A percentile compares a stretch with the other conserved stretches of the same genome.
These are phyloP conservation scores for Candida endomychidarum DNA, from an alignment of 805 yeast genomes.

Conservation along the genomic window DNA sequence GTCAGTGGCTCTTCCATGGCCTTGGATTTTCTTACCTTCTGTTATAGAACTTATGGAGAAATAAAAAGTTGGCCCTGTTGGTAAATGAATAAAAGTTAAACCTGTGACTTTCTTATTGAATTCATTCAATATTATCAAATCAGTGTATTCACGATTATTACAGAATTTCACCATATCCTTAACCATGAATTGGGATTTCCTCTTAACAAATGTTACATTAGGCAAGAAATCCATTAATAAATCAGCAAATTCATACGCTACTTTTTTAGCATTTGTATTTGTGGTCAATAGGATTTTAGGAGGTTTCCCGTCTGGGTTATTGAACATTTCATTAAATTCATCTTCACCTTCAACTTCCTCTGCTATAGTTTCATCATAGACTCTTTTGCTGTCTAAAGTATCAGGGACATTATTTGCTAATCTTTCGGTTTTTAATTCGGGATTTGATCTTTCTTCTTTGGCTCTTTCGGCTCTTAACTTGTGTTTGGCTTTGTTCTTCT, in stretches of 20 bases:
- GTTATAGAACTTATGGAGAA: slow-evolving; percentile 78
- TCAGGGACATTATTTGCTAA: slow-evolving; percentile 73
- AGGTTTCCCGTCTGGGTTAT: slow-evolving; percentile 32
- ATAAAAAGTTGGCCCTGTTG: slow-evolving; percentile 93
- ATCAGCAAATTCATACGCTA: slow-evolving; percentile 89
- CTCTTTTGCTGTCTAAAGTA: slow-evolving; percentile 82
- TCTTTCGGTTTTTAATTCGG: slow-evolving; percentile 79
- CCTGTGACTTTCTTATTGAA: slow-evolving; percentile 93
- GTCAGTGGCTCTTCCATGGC: slow-evolving; percentile 88
- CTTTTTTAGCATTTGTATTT: slow-evolving; percentile 77
- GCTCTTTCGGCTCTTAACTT: slow-evolving; percentile 77
- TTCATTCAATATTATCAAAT: slow-evolving; percentile 85
- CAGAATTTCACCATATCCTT: slow-evolving; percentile 85
- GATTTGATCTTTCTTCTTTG: slow-evolving; percentile 81
- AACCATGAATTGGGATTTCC: slow-evolving; percentile 81
- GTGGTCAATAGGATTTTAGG: slow-evolving; percentile 93
- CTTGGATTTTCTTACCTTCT: slow-evolving; percentile 71
- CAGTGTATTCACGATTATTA: slow-evolving; percentile 81
- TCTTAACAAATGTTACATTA: slow-evolving; percentile 78
- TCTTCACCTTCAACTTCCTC: slow-evolving; percentile 62
- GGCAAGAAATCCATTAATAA: slow-evolving; percentile 82
- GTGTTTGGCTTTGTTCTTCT: slow-evolving; percentile 74
- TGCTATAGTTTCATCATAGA: slow-evolving; percentile 78
- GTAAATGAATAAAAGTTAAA: slow-evolving; percentile 87
- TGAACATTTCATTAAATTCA: slow-evolving; percentile 61